A percentile compares a stretch with the other conserved stretches of the same genome.
Conservation (phyloP, 2,329 filamentous ascomycete species). For the Talaromyces funiculosus region DNA sequence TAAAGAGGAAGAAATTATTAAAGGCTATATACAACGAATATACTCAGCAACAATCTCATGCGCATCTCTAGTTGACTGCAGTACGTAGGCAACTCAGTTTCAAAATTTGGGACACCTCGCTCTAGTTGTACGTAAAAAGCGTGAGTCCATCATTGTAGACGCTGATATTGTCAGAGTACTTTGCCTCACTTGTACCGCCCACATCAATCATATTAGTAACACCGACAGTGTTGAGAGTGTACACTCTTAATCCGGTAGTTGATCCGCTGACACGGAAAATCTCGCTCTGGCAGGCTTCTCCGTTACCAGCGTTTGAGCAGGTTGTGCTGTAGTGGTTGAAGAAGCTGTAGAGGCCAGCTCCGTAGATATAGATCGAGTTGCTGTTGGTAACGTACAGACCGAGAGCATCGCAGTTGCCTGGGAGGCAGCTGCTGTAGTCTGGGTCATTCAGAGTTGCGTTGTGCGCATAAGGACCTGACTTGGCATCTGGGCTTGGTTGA, state of each 20-base stretch:
- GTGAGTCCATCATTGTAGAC: slow-evolving; percentile 42
- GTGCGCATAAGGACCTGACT: slow-evolving; percentile 26
- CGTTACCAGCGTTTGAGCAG: slow-evolving; percentile 36
- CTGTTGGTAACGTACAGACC: slow-evolving; percentile 46
- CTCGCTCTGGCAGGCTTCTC: slow-evolving; percentile 44
- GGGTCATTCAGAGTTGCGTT: slow-evolving; percentile 31
- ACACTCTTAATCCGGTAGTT: slow-evolving; percentile 27
- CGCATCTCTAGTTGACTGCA: background rate
- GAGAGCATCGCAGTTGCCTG: slow-evolving; percentile 39
- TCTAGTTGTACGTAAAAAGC: slow-evolving; percentile 29
- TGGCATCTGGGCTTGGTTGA: slow-evolving; percentile 32
- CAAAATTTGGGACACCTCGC: background rate
- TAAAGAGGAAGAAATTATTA: background rate
- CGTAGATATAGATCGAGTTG: slow-evolving; percentile 43
- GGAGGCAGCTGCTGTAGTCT: slow-evolving; percentile 26
- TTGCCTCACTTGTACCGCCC: slow-evolving; percentile 40
- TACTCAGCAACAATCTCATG: no score
- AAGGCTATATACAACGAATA: background rate
- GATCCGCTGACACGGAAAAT: slow-evolving; percentile 45
- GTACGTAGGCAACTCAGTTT: background rate
- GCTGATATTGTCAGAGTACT: slow-evolving; percentile 44
- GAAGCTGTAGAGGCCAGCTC: slow-evolving; percentile 51
- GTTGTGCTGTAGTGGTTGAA: slow-evolving; percentile 49
- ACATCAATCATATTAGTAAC: slow-evolving; percentile 42
- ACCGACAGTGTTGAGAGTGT: slow-evolving; percentile 46